Base-by-base conservation (phyloP, 192 early-diverging fungal species). In the Dissophora ornata region DNA sequence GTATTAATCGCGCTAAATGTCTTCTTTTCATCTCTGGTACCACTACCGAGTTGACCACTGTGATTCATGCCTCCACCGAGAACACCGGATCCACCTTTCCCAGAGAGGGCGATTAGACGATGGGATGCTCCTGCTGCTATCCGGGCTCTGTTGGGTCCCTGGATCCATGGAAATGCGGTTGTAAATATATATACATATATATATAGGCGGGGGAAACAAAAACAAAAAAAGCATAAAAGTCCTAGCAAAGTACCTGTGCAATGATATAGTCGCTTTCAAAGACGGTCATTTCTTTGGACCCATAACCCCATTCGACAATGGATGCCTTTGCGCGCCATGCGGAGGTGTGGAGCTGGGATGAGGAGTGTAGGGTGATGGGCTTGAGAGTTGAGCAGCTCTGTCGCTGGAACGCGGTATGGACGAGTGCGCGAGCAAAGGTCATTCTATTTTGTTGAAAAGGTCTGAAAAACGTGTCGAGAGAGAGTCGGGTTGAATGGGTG, bases 41-140 rank as follows among this genome's bases (percentile, higher is more conserved):
- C 70, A 13, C 38, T 42, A 16, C 86, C 86, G 21, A 88, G 83
- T 45, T 88, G 86, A 13, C 62, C 70, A 54, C 81, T 82, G 55
- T 81, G 75, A 28, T 88, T 88, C 52, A 86, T 69, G 8, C 86
- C 86, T 50, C 79, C 65, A 1, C 83, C 84, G 18, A 85, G 41
- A 18, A 88, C 32, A 1, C 69, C 62, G 10, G 86, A 66, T 26
- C 52, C 58, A 40, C 40, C 58, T 9, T 58, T 57, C 33, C 60
- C 62, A 21, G 66, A 65, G 33, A 77, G 42, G 3, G 73, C 57
- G 48, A 77, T 77, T 32, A 77, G 33, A 19, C 73, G 40, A 50
- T 77, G 65, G 0, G 73, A 77, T 0, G 73, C 57, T 22, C 73
- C 73, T 8, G 73, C 73, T 19, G 73, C 73, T 28, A 77, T 77